Conservation (phyloP, 495 filamentous ascomycete genomes). For the Penicillium fimorum region DNA sequence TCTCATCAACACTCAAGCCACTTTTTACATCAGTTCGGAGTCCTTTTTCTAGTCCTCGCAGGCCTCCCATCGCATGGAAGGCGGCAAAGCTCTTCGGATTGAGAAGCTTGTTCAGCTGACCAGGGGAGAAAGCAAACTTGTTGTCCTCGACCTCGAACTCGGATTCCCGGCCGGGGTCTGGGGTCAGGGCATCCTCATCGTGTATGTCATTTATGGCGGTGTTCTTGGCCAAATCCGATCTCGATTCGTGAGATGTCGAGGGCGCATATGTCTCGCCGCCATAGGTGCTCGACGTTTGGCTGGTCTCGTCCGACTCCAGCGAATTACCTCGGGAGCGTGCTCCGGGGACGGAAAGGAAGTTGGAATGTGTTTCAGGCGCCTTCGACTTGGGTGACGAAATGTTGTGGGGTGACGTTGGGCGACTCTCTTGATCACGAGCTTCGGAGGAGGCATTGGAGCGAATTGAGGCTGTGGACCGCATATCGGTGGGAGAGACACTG, state of each 20-base stretch:
- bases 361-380: constrained; percentile 49
- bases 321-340: constrained; percentile 63
- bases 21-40: constrained; percentile 63
- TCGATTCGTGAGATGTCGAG: constrained; percentile 35
- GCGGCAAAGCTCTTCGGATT: constrained; percentile 80
- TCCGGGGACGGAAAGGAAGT: constrained; percentile 62
- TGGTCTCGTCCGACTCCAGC: constrained; percentile 58
- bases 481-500: constrained; percentile 56
- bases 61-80: constrained; percentile 75
- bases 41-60: constrained; percentile 73
- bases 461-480: constrained; percentile 51
- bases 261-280: constrained; percentile 51
- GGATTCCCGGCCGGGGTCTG: constrained; percentile 67
- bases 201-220: constrained; percentile 46
- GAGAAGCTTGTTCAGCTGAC: constrained; percentile 73
- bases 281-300: constrained; percentile 49
- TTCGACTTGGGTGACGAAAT: constrained; percentile 68
- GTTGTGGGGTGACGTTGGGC: constrained; percentile 89
- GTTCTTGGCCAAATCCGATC: constrained; percentile 39
- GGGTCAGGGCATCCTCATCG: constrained; percentile 61
- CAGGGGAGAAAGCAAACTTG: constrained; percentile 77
- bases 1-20: constrained; percentile 77
- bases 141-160: constrained; percentile 77
- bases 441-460: constrained; percentile 69
- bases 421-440: constrained; percentile 63